Base-by-base conservation (phyloP, 345 rosid species). In the Rhodomyrtus tomentosa region DNA sequence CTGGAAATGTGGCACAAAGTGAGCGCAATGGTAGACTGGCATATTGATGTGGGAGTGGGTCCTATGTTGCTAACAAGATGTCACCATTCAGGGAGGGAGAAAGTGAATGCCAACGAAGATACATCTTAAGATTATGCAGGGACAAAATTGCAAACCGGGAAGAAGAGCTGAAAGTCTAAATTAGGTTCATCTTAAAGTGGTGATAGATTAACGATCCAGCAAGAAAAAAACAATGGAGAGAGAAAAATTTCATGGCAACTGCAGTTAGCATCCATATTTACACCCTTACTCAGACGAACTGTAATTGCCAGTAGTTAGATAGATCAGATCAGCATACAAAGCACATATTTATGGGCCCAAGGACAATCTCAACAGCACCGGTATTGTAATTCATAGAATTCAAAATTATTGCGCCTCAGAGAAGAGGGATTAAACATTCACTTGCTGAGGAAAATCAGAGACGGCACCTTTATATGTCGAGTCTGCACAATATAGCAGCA, bases 401-500 rank as follows among this genome's bases (percentile, higher is more conserved):
- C 42, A 68, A 68, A 68, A 40, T 8, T 16, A 68, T 68, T 68
- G 76, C 22, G 0, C 45, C 76, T 68, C 76, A 68, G 76, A 68
- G 76, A 29, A 62, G 76, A 32, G 76, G 73, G 76, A 68, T 0
- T 32, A 32, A 1, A 32, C 13, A 32, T 68, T 68, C 45, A 36
- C 21, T 68, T 68, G 76, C 32, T 68, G 76, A 68, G 24, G 45
- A 62, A 62, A 80, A 32, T 62, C 42, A 68, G 25, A 56, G 45
- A 51, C 38, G 82, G 18, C 49, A 91, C 93, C 94, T 92, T 91
- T 86, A 88, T 87, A 50, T 87, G 58, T 87, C 80, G 91, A 82
- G 48, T 87, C 51, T 62, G 55, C 13, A 83, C 40, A n/a, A 92
- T 83, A 15, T 83, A 15, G 89, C 86, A 21, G 25, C 51, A 53